Percentiles rank a stretch among this genome's conserved stretches.
Conservation (phyloP, 31 red algal species). For the Endocladia muricata region DNA sequence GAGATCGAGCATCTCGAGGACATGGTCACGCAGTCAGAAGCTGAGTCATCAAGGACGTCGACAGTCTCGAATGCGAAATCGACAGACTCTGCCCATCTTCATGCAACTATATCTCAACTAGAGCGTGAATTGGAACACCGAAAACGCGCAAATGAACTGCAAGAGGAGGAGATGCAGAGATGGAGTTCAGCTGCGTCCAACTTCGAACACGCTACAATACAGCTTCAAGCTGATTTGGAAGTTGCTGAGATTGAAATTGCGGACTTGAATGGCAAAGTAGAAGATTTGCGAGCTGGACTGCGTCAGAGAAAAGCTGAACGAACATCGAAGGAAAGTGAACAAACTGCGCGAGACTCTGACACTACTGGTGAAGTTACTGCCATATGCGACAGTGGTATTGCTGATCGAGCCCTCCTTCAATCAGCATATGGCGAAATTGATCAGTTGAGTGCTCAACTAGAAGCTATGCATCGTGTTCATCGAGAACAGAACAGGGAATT, state of each 20-base stretch:
- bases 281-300: conserved; percentile 18
- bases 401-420: conserved; percentile 25
- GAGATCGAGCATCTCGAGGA: too few relatives aligned
- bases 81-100: too few relatives aligned
- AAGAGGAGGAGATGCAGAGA: conserved; percentile 32
- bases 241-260: conserved; percentile 23
- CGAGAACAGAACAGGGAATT: conserved; percentile 45
- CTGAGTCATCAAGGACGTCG: too few relatives aligned
- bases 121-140: conserved; percentile 36
- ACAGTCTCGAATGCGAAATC: too few relatives aligned
- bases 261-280: conserved; percentile 17
- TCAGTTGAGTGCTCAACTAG: conserved; percentile 37
- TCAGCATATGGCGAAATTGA: conserved; percentile 67
- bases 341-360: background rate
- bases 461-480: conserved; percentile 43
- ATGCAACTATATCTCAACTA: too few relatives aligned
- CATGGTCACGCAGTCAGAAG: too few relatives aligned
- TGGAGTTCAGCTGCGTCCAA: conserved; percentile 10
- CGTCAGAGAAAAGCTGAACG: background rate
- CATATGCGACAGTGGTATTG: background rate
- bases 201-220: conserved; percentile 14
- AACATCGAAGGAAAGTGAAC: background rate
- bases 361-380: too few relatives aligned
- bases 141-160: conserved; percentile 18
- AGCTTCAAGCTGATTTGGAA: conserved; percentile 33